Conservation (phyloP, 345 rosid species). For the Citrus inodora region DNA sequence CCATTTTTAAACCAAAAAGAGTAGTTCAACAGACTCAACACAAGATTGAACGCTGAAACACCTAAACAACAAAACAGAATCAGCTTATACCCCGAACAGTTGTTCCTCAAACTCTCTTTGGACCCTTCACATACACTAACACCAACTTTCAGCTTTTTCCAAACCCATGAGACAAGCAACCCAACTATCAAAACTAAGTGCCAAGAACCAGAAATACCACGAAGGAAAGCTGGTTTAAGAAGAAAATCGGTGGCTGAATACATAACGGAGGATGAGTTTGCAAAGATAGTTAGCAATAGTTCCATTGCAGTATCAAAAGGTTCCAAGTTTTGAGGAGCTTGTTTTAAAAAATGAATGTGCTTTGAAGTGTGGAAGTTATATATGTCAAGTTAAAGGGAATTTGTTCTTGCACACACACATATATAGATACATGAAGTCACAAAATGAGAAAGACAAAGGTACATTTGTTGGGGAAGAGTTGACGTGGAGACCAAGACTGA, state of each 20-base stretch:
- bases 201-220: conserved; percentile 37
- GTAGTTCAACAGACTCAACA: conserved; percentile 32
- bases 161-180: conserved; percentile 32
- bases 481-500: neutral
- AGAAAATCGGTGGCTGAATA: conserved; percentile 29
- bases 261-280: conserved; percentile 23
- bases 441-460: too few relatives aligned
- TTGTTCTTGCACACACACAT: neutral
- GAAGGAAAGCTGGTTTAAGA: conserved; percentile 35
- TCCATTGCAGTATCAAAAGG: conserved; percentile 11
- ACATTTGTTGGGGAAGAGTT: neutral
- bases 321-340: conserved; percentile 20
- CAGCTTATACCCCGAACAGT: conserved; percentile 23
- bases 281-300: conserved; percentile 17
- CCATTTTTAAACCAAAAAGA: conserved; percentile 35
- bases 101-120: conserved; percentile 16
- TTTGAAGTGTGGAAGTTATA: neutral
- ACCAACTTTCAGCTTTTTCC: conserved; percentile 26
- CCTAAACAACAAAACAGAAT: conserved; percentile 34
- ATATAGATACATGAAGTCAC: neutral
- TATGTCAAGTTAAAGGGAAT: neutral
- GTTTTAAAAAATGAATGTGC: neutral
- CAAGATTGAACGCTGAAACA: conserved; percentile 34
- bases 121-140: conserved; percentile 13
- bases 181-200: conserved; percentile 41